phyloP scores from a whole-genome alignment of 352 stramenopile species.

The Globisporangium echinulatum region DNA sequence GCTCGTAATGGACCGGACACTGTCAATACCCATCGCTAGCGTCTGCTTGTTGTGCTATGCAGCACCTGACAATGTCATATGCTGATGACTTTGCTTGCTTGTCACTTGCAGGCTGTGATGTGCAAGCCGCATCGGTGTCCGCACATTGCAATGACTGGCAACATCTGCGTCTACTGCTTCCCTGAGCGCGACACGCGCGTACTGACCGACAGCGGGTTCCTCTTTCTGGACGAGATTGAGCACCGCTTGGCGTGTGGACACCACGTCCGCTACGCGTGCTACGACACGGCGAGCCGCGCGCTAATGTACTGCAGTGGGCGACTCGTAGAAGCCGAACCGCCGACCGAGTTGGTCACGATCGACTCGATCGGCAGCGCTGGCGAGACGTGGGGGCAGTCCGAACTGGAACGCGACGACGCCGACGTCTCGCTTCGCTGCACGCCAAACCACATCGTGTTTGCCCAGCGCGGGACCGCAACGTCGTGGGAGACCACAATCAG shows the following conservation, averaged over 20 bases:
- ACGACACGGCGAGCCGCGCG: slow-evolving; percentile 4
- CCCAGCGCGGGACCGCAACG: slow-evolving; percentile 5
- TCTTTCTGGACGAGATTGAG: slow-evolving; percentile 10
- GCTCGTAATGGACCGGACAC: background rate
- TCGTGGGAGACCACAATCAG: slow-evolving; percentile 4
- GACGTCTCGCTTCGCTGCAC: slow-evolving; percentile 6
- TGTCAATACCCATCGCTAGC: too few relatives aligned
- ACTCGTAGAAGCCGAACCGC: slow-evolving; percentile 7
- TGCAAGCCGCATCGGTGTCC: slow-evolving; percentile 97
- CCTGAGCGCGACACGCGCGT: slow-evolving; percentile 9
- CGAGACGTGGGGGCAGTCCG: background rate
- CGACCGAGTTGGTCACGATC: slow-evolving; percentile 7
- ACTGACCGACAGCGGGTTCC: slow-evolving; percentile 8
- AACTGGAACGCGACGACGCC: background rate
- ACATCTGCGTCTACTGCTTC: slow-evolving; percentile 92
- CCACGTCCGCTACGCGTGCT: slow-evolving; percentile 9
- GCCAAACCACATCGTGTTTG: slow-evolving; percentile 10
- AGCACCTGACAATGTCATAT: too few relatives aligned
- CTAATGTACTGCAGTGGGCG: slow-evolving; percentile 4
- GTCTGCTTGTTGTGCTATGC: too few relatives aligned
- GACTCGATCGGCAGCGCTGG: background rate
- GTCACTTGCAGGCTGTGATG: slow-evolving; percentile 86
- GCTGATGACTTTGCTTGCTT: background rate
- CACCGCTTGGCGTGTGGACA: slow-evolving; percentile 1
- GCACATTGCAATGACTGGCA: slow-evolving; percentile 95